A percentile compares a stretch with the other conserved stretches of the same genome.
Conservation (phyloP, 1,284 basidiomycete species). For the Termitomyces sp. region DNA sequence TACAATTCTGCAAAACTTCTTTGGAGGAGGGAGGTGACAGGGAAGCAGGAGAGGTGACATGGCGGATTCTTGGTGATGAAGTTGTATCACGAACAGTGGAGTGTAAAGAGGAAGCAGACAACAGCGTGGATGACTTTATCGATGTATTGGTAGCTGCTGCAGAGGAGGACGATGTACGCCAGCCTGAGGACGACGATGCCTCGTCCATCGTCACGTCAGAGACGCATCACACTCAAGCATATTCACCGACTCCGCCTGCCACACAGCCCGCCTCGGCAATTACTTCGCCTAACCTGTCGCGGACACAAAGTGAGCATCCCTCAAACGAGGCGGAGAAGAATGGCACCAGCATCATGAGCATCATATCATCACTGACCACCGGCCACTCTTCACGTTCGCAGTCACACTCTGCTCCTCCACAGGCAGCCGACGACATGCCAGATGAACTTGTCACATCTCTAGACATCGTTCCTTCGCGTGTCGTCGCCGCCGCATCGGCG, state of each 20-base stretch:
- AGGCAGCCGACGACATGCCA: constrained; percentile 14
- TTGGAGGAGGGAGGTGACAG: constrained; percentile 29
- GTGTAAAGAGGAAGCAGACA: constrained; percentile 25
- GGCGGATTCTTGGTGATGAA: constrained; percentile 62
- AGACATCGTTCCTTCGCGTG: constrained; percentile 33
- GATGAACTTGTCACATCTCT: constrained; percentile 18
- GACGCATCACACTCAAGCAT: constrained; percentile 14
- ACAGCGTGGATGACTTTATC: constrained; percentile 26
- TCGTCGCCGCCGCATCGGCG: constrained; percentile 57
- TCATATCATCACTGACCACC: constrained; percentile 60
- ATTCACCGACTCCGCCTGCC: constrained; percentile 29
- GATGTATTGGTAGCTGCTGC: constrained; percentile 38
- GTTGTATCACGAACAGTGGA: constrained; percentile 47
- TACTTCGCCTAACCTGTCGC: constrained; percentile 48
- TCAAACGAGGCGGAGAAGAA: constrained; percentile 34
- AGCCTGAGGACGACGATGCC: constrained; percentile 31
- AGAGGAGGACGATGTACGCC: constrained; percentile 20
- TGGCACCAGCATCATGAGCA: constrained; percentile 39
- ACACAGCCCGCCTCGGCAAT: constrained; percentile 29
- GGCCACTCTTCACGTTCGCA: constrained; percentile 51
- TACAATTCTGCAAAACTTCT: constrained; percentile 45
- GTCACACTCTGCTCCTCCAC: constrained; percentile 46
- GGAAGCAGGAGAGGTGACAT: constrained; percentile 45
- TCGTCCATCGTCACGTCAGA: constrained; percentile 33
- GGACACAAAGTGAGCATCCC: constrained; percentile 51